These are phyloP conservation scores for Colletotrichum sp. DNA, from an alignment of 2,329 filamentous ascomycete species.

Conservation along the genomic window DNA sequence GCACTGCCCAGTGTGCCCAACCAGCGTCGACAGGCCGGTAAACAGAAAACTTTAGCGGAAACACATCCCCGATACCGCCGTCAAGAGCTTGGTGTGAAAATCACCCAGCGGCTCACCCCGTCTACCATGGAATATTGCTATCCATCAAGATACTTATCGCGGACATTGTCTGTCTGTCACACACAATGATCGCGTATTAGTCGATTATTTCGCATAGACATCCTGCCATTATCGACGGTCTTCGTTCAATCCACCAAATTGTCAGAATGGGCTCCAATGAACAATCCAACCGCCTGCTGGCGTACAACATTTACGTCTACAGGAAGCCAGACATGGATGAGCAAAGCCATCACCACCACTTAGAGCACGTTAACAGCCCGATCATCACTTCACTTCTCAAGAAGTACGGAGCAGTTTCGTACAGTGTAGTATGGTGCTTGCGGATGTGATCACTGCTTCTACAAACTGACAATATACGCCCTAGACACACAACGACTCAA, in stretches of 20 bases:
- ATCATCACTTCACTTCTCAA: neutral
- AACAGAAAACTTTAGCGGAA: neutral
- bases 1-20: neutral
- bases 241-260: neutral
- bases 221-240: neutral
- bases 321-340: neutral
- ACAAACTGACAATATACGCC: neutral
- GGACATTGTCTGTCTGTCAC: accelerated
- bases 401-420: neutral
- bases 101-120: neutral
- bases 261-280: neutral
- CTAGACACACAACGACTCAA: neutral
- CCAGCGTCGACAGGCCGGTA: neutral
- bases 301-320: neutral
- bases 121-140: neutral
- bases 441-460: neutral
- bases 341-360: neutral
- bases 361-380: neutral
- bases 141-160: neutral
- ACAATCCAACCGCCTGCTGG: neutral
- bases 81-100: neutral
- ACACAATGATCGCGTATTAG: accelerated
- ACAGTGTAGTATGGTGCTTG: neutral
- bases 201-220: neutral
- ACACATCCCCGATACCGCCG: neutral